These are phyloP conservation scores for Candida sanyaensis DNA, from an alignment of 1,139 yeast species.

Conservation along the genomic window DNA sequence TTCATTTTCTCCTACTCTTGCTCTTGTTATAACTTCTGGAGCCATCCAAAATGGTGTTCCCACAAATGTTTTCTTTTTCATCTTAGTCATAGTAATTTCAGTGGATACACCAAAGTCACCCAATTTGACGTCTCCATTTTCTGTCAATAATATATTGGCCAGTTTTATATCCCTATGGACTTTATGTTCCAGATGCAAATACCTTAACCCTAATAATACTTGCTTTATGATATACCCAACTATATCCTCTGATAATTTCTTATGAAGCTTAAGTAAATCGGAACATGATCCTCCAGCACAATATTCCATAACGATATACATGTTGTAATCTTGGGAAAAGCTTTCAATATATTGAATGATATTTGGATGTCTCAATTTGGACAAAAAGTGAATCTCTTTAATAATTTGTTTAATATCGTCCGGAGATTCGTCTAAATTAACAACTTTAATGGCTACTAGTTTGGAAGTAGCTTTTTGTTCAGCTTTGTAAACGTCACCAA, in stretches of 20 bases:
- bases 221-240: slow-evolving; percentile 61
- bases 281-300: slow-evolving; percentile 93
- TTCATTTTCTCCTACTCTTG: slow-evolving; percentile 65
- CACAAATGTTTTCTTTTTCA: slow-evolving; percentile 70
- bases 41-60: slow-evolving; percentile 97
- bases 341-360: slow-evolving; percentile 70
- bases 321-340: slow-evolving; percentile 57
- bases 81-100: slow-evolving; percentile 62
- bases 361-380: slow-evolving; percentile 61
- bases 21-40: slow-evolving; percentile 69
- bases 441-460: slow-evolving; percentile 67
- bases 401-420: slow-evolving; percentile 67
- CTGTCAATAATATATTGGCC: slow-evolving; percentile 74
- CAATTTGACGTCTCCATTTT: slow-evolving; percentile 61
- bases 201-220: slow-evolving; percentile 64
- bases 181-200: slow-evolving; percentile 68
- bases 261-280: slow-evolving; percentile 60
- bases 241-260: slow-evolving; percentile 55
- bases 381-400: slow-evolving; percentile 75
- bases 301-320: slow-evolving; percentile 92
- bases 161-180: slow-evolving; percentile 88
- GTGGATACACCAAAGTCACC: slow-evolving; percentile 93
- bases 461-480: slow-evolving; percentile 22
- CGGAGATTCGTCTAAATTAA: slow-evolving; percentile 70
- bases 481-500: slow-evolving; percentile 84